phyloP scores from a whole-genome alignment of 257 asterid species.

The Eucommia ulmoides region DNA sequence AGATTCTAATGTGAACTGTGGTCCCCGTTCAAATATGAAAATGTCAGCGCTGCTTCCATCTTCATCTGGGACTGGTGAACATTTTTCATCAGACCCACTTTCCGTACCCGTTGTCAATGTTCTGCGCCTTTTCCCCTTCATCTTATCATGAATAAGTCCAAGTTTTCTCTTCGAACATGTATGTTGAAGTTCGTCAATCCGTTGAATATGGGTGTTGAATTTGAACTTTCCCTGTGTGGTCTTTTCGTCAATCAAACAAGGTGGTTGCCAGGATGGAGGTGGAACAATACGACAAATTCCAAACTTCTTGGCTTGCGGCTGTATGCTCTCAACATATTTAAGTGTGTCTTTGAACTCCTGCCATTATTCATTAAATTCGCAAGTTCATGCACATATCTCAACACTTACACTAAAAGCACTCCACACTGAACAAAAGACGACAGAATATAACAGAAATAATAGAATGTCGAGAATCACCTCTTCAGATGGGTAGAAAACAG shows the following conservation, averaged over 20 bases:
- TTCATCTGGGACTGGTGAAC: conserved; percentile 16
- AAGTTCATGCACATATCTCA: conserved; percentile 22
- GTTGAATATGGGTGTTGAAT: conserved; percentile 41
- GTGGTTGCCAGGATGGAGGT: conserved; percentile 74
- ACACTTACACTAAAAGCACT: conserved; percentile 15
- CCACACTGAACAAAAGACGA: conserved; percentile 8
- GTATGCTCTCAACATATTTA: conserved; percentile 53
- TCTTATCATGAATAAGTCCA: conserved; percentile 18
- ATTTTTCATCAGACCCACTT: conserved; percentile 14
- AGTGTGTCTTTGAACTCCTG: conserved; percentile 82
- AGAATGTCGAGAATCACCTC: conserved; percentile 37
- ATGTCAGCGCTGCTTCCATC: conserved; percentile 9
- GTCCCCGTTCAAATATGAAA: conserved; percentile 37
- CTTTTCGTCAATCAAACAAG: conserved; percentile 29
- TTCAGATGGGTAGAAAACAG: conserved; percentile 58
- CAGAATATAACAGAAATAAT: conserved; percentile 1
- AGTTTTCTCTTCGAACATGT: conserved; percentile 19
- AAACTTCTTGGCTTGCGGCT: conserved; percentile 38
- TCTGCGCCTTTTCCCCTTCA: conserved; percentile 21
- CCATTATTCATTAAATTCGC: conserved; percentile 20
- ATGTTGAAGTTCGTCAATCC: conserved; percentile 32
- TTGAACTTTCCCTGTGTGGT: conserved; percentile 33
- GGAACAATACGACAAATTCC: conserved; percentile 96
- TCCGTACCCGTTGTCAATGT: conserved; percentile 9
- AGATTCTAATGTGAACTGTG: conserved; percentile 42